phyloP scores from a whole-genome alignment of 2,329 filamentous ascomycete species.

The Diplodia scrobiculata region DNA sequence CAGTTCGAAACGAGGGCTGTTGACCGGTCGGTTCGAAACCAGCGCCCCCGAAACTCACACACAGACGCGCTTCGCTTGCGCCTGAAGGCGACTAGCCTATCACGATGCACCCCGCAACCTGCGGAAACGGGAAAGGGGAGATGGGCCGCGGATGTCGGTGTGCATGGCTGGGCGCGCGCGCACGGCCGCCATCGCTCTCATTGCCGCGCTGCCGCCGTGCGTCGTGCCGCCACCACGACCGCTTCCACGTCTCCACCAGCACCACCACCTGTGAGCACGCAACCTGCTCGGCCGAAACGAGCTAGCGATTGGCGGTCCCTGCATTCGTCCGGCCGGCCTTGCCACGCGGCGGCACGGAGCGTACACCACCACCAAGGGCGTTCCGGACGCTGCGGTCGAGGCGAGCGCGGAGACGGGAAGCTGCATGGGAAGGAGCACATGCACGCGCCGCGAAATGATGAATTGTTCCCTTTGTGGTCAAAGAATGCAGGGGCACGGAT shows the following conservation, averaged over 20 bases:
- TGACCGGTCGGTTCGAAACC: constrained; percentile 1
- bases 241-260: background rate
- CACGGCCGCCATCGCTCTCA: background rate
- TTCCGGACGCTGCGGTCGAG: background rate
- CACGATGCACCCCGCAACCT: background rate
- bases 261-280: background rate
- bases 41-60: background rate
- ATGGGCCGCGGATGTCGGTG: constrained; percentile 15
- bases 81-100: background rate
- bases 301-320: background rate
- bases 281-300: background rate
- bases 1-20: background rate
- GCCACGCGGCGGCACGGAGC: background rate
- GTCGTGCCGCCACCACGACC: background rate
- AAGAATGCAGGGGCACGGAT: background rate
- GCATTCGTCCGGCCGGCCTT: background rate
- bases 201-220: background rate
- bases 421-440: background rate
- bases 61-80: background rate
- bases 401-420: background rate
- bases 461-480: background rate
- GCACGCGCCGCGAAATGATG: background rate
- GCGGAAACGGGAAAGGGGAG: background rate
- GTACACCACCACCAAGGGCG: background rate
- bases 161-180: background rate